Evolutionary conservation across 2,329 filamentous ascomycete species (phyloP).

Genomic region (Nothopassalora personata): DNA sequence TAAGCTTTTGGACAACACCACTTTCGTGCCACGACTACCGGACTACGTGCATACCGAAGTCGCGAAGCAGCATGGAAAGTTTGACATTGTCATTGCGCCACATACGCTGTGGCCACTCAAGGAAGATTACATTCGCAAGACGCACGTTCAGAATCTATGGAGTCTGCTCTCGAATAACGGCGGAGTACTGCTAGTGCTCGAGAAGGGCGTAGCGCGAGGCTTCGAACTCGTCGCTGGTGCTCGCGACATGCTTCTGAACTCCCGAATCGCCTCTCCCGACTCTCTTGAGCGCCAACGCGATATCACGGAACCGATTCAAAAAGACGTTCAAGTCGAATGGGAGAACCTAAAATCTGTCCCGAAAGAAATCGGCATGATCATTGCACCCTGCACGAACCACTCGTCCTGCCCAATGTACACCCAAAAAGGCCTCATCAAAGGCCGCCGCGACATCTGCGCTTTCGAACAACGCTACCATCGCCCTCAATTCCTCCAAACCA

Average conservation of each 20-base stretch:
- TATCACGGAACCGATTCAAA: constrained; percentile 12
- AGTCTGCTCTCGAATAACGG: constrained; percentile 75
- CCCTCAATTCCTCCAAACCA: constrained; percentile 71
- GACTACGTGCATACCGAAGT: constrained; percentile 66
- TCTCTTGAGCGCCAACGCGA: constrained; percentile 9
- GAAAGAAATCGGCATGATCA: constrained; percentile 59
- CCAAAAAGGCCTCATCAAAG: constrained; percentile 60
- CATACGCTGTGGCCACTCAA: constrained; percentile 73
- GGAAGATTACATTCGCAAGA: constrained; percentile 70
- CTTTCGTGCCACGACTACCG: constrained; percentile 85
- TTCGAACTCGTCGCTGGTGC: constrained; percentile 89
- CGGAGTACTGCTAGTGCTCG: constrained; percentile 78
- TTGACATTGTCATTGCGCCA: constrained; percentile 83
- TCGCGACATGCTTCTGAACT: constrained; percentile 69
- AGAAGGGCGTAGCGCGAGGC: constrained; percentile 85
- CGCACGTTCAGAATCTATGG: constrained; percentile 84
- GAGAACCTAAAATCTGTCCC: neutral
- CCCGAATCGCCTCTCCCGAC: constrained; percentile 62
- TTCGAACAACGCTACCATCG: constrained; percentile 86
- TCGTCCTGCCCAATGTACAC: constrained; percentile 79
- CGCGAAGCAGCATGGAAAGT: constrained; percentile 52
- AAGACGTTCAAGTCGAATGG: constrained; percentile 6
- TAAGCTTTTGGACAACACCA: constrained; percentile 76
- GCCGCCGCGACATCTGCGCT: constrained; percentile 84
- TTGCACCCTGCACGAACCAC: constrained; percentile 78